phyloP scores from a whole-genome alignment of 2,329 filamentous ascomycete species.

The Fusarium globosum region DNA sequence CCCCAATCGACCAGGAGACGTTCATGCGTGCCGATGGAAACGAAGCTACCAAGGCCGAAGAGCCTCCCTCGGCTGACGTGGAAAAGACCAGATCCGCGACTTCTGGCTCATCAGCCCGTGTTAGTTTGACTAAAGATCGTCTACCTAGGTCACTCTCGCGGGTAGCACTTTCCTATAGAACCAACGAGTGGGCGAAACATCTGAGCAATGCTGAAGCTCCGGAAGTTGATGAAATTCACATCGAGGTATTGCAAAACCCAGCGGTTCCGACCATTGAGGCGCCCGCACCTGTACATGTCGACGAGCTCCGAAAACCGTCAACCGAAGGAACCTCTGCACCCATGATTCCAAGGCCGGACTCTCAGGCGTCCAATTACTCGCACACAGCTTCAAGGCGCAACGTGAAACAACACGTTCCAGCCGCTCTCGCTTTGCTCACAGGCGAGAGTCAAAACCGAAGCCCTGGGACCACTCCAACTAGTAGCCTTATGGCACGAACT shows the following conservation, averaged over 20 bases:
- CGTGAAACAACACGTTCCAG: constrained; percentile 40
- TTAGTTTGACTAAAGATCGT: constrained; percentile 67
- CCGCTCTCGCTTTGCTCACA: constrained; percentile 42
- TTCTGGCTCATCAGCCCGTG: constrained; percentile 57
- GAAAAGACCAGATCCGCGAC: constrained; percentile 54
- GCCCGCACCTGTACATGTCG: constrained; percentile 70
- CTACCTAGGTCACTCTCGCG: constrained; percentile 79
- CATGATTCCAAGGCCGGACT: constrained; percentile 45
- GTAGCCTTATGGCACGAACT: constrained; percentile 33
- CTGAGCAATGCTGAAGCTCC: constrained; percentile 81
- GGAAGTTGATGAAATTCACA: constrained; percentile 69
- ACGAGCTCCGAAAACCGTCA: constrained; percentile 73
- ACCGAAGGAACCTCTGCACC: constrained; percentile 58
- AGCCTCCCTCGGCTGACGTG: constrained; percentile 36
- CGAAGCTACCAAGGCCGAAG: constrained; percentile 9
- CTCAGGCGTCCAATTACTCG: constrained; percentile 43
- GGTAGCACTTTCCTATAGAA: constrained; percentile 84
- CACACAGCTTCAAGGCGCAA: constrained; percentile 24
- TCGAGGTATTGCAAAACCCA: constrained; percentile 51
- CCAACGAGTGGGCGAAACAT: constrained; percentile 97
- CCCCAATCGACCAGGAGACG: constrained; percentile 19
- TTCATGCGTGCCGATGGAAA: constrained; percentile 8
- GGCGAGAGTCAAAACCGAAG: constrained; percentile 39
- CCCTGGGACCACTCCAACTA: constrained; percentile 36
- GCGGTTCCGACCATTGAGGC: constrained; percentile 54